Conservation (phyloP, 2,329 filamentous ascomycete species). For the Boeremia lycopersici region DNA sequence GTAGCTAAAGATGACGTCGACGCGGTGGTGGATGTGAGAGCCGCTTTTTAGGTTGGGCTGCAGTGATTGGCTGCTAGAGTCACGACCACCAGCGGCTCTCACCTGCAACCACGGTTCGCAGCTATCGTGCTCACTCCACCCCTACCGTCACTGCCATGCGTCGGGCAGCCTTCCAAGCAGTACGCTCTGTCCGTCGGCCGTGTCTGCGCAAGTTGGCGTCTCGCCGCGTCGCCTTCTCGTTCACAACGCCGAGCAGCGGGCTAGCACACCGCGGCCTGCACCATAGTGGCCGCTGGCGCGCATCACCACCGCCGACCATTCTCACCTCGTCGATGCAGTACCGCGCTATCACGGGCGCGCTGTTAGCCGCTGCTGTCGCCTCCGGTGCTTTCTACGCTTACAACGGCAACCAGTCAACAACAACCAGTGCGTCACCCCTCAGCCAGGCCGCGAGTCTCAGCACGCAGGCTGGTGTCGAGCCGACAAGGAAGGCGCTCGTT, state of each 20-base stretch:
- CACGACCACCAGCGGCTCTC: not conserved
- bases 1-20: conserved; percentile 27
- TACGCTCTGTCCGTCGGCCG: conserved; percentile 71
- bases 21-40: not conserved
- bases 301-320: conserved; percentile 46
- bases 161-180: conserved; percentile 70
- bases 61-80: conserved; percentile 1
- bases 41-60: not conserved
- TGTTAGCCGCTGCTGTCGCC: conserved; percentile 71
- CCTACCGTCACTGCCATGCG: conserved; percentile 61
- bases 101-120: not conserved
- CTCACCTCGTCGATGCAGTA: conserved; percentile 77
- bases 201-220: conserved; percentile 66
- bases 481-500: conserved; percentile 71
- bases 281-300: conserved; percentile 45
- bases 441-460: conserved; percentile 43
- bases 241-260: conserved; percentile 49
- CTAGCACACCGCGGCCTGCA: conserved; percentile 55
- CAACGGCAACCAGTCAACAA: conserved; percentile 49
- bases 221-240: conserved; percentile 38
- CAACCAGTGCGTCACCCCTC: conserved; percentile 27
- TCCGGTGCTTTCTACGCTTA: conserved; percentile 80
- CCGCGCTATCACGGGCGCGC: conserved; percentile 68
- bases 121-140: not conserved
- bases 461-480: conserved; percentile 53